A percentile compares a stretch with the other conserved stretches of the same genome.
Conservation (phyloP, 2,329 filamentous ascomycete species). For the Exophiala calicioides region DNA sequence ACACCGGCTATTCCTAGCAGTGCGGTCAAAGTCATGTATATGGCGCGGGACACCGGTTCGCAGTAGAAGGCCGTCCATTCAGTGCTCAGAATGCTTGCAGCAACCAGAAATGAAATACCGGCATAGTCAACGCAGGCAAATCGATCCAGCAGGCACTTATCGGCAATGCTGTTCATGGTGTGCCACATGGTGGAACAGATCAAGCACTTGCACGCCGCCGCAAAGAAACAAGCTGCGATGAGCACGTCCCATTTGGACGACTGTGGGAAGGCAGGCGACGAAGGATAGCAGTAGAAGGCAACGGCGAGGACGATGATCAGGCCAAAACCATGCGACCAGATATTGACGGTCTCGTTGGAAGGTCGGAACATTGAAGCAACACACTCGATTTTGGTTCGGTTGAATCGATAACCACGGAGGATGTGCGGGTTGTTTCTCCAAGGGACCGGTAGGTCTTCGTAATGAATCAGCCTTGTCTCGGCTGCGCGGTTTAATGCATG, state of each 20-base stretch:
- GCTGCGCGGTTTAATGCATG: conserved; percentile 72
- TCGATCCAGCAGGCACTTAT: conserved; percentile 83
- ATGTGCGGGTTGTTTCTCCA: conserved; percentile 98
- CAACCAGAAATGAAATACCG: conserved; percentile 90
- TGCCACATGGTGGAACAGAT: conserved; percentile 97
- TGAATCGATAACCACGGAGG: conserved; percentile 86
- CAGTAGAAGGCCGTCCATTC: conserved; percentile 99
- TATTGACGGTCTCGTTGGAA: conserved; percentile 95
- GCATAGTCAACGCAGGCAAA: conserved; percentile 99
- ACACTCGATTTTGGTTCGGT: conserved; percentile 86
- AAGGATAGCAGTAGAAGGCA: conserved; percentile 95
- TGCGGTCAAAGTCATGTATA: conserved; percentile 81
- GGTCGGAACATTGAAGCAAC: conserved; percentile 78
- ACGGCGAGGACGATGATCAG: conserved; percentile 83
- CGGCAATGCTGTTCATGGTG: conserved; percentile 96
- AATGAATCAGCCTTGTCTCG: conserved; percentile 79
- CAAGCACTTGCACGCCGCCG: conserved; percentile 90
- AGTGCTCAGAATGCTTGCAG: conserved; percentile 94
- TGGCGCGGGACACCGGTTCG: conserved; percentile 81
- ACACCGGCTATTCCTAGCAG: conserved; percentile 81
- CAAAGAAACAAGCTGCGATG: conserved; percentile 92
- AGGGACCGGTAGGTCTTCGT: conserved; percentile 85
- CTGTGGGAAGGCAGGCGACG: conserved; percentile 78
- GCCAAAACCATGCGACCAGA: conserved; percentile 93
- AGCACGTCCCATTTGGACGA: conserved; percentile 87